phyloP scores from a whole-genome alignment of 495 filamentous ascomycete genomes.

The Rostrohypoxylon terebratum region DNA sequence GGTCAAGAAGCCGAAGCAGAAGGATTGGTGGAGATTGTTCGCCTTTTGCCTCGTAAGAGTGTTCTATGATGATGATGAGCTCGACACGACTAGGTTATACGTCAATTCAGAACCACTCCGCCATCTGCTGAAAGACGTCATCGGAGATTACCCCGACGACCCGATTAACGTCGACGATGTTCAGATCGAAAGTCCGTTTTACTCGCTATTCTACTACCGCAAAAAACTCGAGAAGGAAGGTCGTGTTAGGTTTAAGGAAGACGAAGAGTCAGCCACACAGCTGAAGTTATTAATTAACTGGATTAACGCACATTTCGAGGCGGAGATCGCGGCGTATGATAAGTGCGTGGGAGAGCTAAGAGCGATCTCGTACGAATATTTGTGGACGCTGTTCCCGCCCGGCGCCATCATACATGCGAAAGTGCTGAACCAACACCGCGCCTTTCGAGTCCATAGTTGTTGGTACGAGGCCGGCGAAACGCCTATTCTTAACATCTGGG shows the following conservation, averaged over 20 bases:
- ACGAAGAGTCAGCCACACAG: constrained; percentile 46
- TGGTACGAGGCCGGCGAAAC: constrained; percentile 40
- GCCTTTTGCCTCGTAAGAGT: constrained; percentile 51
- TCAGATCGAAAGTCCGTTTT: constrained; percentile 49
- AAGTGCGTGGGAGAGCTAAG: constrained; percentile 42
- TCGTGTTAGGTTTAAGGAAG: constrained; percentile 44
- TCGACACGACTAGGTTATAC: constrained; percentile 45
- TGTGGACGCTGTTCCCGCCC: constrained; percentile 55
- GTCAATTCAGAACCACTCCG: constrained; percentile 52
- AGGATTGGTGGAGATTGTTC: constrained; percentile 54
- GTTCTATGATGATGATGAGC: constrained; percentile 42
- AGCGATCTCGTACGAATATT: constrained; percentile 50
- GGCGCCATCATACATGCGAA: constrained; percentile 44
- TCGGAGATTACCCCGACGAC: constrained; percentile 48
- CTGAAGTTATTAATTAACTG: constrained; percentile 50
- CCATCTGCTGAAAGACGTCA: constrained; percentile 48
- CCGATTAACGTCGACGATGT: constrained; percentile 50
- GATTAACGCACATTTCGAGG: constrained; percentile 52
- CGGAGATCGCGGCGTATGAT: constrained; percentile 50
- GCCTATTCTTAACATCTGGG: constrained; percentile 27
- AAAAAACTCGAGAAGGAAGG: constrained; percentile 47
- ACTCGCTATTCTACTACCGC: constrained; percentile 51
- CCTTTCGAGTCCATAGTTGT: constrained; percentile 41
- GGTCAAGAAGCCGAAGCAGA: constrained; percentile 45
- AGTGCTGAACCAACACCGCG: constrained; percentile 46